A percentile compares a stretch with the other conserved stretches of the same genome.
phyloP scores from a whole-genome alignment of 495 filamentous ascomycete species.

The Lasiosphaeria miniovina region DNA sequence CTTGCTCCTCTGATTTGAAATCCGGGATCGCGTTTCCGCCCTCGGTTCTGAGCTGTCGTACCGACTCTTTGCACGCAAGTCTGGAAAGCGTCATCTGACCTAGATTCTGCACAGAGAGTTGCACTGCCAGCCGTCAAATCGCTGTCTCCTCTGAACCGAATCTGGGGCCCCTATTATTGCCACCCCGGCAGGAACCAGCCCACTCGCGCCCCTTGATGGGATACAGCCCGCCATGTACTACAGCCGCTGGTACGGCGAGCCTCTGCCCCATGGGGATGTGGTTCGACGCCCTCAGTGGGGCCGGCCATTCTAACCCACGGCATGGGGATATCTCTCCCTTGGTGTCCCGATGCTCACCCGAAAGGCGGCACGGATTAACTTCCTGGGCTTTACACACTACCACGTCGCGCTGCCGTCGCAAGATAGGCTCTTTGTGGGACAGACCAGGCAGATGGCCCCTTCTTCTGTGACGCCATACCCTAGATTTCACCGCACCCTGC shows the following conservation, averaged over 20 bases:
- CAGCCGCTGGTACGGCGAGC: too few species aligned
- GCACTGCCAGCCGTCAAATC: too few species aligned
- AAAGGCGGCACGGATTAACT: too few species aligned
- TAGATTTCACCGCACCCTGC: background rate
- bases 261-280: too few species aligned
- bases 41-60: conserved; percentile 16
- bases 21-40: conserved; percentile 9
- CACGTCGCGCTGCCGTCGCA: background rate
- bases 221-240: too few species aligned
- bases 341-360: background rate
- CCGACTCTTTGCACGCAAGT: conserved; percentile 3
- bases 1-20: conserved; percentile 22
- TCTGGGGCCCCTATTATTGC: too few species aligned
- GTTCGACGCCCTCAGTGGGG: too few species aligned
- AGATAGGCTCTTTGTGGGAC: background rate
- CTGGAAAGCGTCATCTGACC: conserved; percentile 10
- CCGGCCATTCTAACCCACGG: too few species aligned
- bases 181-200: too few species aligned
- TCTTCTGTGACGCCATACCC: conserved; percentile 6
- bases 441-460: background rate
- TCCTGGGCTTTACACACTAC: background rate
- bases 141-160: too few species aligned
- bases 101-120: background rate
- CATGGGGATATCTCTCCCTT: too few species aligned
- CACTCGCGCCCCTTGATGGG: too few species aligned